These are phyloP conservation scores for Tolypocladium tropicale DNA, from an alignment of 2,329 filamentous ascomycete species.

Conservation along the genomic window DNA sequence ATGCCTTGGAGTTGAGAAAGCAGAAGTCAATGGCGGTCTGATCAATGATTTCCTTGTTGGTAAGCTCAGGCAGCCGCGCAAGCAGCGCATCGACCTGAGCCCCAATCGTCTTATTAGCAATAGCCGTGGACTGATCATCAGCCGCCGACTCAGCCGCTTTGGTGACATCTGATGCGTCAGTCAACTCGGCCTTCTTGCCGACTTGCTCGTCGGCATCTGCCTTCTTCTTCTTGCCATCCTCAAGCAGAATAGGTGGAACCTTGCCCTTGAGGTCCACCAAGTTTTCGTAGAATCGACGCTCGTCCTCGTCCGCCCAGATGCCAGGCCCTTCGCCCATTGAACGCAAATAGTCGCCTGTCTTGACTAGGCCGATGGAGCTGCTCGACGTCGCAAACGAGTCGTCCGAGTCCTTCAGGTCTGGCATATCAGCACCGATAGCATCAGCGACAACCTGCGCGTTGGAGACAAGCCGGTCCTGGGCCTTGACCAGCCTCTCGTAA, in stretches of 20 bases:
- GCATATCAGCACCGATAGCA: conserved; percentile 83
- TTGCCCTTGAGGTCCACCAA: conserved; percentile 91
- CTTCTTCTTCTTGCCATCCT: conserved; percentile 94
- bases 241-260: conserved; percentile 84
- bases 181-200: conserved; percentile 59
- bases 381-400: conserved; percentile 54
- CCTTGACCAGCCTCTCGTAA: conserved; percentile 87
- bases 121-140: conserved; percentile 85
- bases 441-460: conserved; percentile 91
- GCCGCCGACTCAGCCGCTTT: conserved; percentile 40
- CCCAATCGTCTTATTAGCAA: conserved; percentile 94
- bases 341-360: conserved; percentile 84
- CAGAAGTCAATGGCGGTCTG: conserved; percentile 94
- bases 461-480: conserved; percentile 78
- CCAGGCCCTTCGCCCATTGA: conserved; percentile 84
- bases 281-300: conserved; percentile 96
- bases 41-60: conserved; percentile 84
- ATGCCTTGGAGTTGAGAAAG: conserved; percentile 96
- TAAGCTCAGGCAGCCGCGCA: conserved; percentile 79
- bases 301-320: conserved; percentile 98
- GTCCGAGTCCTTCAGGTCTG: conserved; percentile 78
- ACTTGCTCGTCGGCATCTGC: conserved; percentile 69
- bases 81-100: conserved; percentile 91
- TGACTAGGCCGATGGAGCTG: conserved; percentile 83
- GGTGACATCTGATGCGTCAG: conserved; percentile 35